phyloP scores from a whole-genome alignment of 768 basidiomycete genomes.

The Boletus rubroflammeus region DNA sequence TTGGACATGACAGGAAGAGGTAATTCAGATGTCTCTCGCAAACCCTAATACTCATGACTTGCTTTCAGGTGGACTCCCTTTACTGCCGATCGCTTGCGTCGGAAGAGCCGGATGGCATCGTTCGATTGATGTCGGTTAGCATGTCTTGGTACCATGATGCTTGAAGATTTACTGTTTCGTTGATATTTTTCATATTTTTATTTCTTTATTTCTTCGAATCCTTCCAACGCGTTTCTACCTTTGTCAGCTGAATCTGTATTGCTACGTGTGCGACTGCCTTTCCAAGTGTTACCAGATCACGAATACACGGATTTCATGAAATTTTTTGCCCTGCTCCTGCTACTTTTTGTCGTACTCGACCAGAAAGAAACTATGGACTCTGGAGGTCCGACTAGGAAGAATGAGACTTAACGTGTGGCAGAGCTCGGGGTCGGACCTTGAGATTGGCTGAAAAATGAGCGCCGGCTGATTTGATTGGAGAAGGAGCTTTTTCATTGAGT shows the following conservation, averaged over 20 bases:
- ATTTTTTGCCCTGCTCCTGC: no score
- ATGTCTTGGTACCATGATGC: background rate
- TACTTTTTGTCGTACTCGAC: background rate
- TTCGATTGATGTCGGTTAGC: background rate
- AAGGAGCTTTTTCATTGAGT: no score
- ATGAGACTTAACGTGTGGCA: no score
- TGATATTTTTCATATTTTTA: background rate
- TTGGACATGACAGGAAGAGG: slow-evolving; percentile 1
- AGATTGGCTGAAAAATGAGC: no score
- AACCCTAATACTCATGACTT: background rate
- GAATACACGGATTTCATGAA: background rate
- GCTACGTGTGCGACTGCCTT: background rate
- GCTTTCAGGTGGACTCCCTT: background rate
- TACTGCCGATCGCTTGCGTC: background rate
- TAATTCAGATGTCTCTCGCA: background rate
- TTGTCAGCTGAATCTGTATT: background rate
- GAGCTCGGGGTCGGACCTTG: no score
- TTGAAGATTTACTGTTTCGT: background rate
- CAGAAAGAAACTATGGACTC: background rate
- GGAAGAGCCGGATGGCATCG: slow-evolving; percentile 5
- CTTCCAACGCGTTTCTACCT: background rate
- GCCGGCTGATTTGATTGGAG: no score
- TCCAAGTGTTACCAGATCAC: background rate
- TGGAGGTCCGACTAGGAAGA: no score
- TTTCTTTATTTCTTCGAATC: background rate